A percentile compares a stretch with the other conserved stretches of the same genome.
These are phyloP conservation scores for Scedosporium boydii DNA, from an alignment of 2,329 filamentous ascomycete genomes.

Conservation along the genomic window DNA sequence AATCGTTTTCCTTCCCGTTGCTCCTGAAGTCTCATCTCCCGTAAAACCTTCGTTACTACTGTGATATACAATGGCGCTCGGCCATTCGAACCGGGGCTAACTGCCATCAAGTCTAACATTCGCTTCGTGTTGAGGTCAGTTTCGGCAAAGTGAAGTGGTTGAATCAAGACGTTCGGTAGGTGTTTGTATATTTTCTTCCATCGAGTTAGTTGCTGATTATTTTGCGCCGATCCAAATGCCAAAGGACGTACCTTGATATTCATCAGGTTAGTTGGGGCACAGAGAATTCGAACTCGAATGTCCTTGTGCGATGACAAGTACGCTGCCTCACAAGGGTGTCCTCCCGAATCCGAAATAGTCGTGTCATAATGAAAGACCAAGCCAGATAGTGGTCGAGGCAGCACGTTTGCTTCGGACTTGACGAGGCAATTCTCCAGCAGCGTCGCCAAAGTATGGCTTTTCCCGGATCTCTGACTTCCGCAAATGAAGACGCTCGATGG, in stretches of 20 bases:
- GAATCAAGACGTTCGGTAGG: constrained; percentile 34
- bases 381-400: constrained; percentile 45
- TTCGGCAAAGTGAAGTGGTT: constrained; percentile 40
- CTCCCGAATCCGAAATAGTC: constrained; percentile 36
- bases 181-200: constrained; percentile 24
- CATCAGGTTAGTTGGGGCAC: constrained; percentile 40
- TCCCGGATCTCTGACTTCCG: constrained; percentile 54
- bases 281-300: constrained; percentile 42
- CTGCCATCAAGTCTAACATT: constrained; percentile 52
- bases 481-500: constrained; percentile 56
- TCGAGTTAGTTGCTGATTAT: too few relatives aligned
- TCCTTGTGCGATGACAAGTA: constrained; percentile 35
- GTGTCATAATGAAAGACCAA: constrained; percentile 58
- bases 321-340: constrained; percentile 49
- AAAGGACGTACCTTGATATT: constrained; percentile 23
- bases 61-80: constrained; percentile 50
- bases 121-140: constrained; percentile 44
- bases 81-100: constrained; percentile 21
- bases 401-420: constrained; percentile 28
- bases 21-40: constrained; percentile 41
- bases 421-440: constrained; percentile 49
- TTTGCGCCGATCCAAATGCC: background rate
- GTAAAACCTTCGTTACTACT: constrained; percentile 44
- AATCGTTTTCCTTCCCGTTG: constrained; percentile 28
- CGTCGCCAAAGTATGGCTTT: constrained; percentile 50